Conservation (phyloP, 257 asterid genomes). For the Capsicum rhomboideum region DNA sequence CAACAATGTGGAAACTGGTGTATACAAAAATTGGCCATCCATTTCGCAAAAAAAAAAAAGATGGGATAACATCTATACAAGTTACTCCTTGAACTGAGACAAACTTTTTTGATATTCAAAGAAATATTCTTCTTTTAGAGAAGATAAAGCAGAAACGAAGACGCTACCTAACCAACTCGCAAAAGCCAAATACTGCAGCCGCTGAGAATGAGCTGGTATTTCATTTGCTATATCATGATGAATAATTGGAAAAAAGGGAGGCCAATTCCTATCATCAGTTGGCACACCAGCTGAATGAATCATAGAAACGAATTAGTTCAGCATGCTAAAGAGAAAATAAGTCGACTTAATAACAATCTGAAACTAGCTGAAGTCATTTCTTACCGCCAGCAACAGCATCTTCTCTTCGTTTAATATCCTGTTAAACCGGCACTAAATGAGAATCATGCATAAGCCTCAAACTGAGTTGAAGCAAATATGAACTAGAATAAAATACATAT, state of each 20-base stretch:
- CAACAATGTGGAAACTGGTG: not conserved
- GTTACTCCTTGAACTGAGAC: not conserved
- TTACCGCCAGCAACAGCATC: conserved; percentile 57
- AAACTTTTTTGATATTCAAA: not conserved
- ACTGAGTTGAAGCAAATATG: not conserved
- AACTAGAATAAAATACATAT: not conserved
- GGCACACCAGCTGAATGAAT: conserved; percentile 42
- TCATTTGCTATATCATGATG: conserved; percentile 64
- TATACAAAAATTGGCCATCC: not conserved
- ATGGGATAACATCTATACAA: not conserved
- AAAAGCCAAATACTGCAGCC: conserved; percentile 66
- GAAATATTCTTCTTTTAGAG: not conserved
- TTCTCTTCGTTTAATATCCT: conserved; percentile 64
- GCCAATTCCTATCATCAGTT: conserved; percentile 51
- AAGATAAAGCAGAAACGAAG: not conserved
- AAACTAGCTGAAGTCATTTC: conserved; percentile 3
- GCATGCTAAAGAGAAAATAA: not conserved
- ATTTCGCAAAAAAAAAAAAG: not conserved
- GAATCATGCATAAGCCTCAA: conserved; percentile 4
- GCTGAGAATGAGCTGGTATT: conserved; percentile 57
- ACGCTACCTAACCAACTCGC: conserved; percentile 65
- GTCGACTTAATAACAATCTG: not conserved
- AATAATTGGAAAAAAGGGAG: conserved; percentile 55
- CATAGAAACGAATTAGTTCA: not conserved
- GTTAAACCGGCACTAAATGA: conserved; percentile 8